These are phyloP conservation scores for Typha latifolia DNA, from an alignment of 176 grass and related monocot genomes.

Conservation along the genomic window DNA sequence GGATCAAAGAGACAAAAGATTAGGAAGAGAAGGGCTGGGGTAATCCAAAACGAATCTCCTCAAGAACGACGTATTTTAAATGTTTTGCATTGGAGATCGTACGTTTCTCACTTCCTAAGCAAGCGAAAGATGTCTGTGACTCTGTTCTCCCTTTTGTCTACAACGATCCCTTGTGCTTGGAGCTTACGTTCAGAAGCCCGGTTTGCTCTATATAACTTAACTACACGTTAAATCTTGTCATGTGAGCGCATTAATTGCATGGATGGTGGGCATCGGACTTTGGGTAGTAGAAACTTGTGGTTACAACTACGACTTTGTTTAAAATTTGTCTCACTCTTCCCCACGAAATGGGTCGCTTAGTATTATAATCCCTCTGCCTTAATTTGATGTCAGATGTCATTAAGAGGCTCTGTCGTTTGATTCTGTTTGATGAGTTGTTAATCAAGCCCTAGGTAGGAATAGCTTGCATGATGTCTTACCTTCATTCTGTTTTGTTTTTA, in stretches of 20 bases:
- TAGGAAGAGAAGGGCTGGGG: neutral
- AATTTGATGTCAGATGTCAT: constrained; percentile 53
- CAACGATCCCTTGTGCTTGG: constrained; percentile 31
- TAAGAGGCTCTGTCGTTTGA: constrained; percentile 64
- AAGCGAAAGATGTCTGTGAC: constrained; percentile 47
- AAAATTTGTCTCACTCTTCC: neutral
- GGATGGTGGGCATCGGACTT: constrained; percentile 27
- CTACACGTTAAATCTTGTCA: constrained; percentile 23
- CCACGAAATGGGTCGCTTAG: constrained; percentile 7
- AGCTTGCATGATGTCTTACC: constrained; percentile 68
- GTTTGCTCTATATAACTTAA: neutral
- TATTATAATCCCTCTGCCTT: constrained; percentile 10
- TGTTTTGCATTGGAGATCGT: constrained; percentile 39
- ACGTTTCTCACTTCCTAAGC: constrained; percentile 26
- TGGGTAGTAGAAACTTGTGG: constrained; percentile 30
- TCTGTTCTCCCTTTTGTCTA: neutral
- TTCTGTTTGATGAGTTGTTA: constrained; percentile 48
- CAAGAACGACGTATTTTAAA: constrained; percentile 27
- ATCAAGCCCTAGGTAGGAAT: constrained; percentile 54
- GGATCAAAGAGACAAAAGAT: neutral
- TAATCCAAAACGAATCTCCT: constrained; percentile 25
- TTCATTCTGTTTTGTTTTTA: constrained; percentile 24
- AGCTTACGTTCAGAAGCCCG: constrained; percentile 20
- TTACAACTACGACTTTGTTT: constrained; percentile 26
- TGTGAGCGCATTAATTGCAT: constrained; percentile 51